Conservation (phyloP, 805 yeast species). For the Maudiozyma bulderi region DNA sequence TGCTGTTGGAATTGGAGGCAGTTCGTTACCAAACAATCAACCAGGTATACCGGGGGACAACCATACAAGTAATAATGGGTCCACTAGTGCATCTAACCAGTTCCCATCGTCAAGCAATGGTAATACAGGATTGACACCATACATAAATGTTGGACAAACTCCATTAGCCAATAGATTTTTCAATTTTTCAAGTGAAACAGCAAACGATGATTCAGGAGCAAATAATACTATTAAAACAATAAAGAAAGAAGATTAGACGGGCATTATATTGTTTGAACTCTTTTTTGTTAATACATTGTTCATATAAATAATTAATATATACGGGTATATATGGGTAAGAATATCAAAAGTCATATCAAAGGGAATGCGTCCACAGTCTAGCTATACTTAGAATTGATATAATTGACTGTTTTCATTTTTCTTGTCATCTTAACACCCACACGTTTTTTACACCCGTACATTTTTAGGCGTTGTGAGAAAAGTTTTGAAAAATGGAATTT, state of each 20-base stretch:
- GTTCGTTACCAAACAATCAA: background rate
- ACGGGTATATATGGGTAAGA: too few relatives aligned
- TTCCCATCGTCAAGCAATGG: constrained; percentile 9
- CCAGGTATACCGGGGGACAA: background rate
- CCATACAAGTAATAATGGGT: background rate
- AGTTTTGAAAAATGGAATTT: too few relatives aligned
- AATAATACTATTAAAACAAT: constrained; percentile 2
- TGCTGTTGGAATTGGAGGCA: background rate
- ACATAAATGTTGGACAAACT: constrained; percentile 22
- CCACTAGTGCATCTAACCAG: background rate
- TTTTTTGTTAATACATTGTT: background rate
- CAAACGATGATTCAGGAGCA: constrained; percentile 6
- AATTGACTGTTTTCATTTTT: background rate
- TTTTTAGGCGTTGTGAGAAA: background rate
- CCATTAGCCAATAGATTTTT: constrained; percentile 22
- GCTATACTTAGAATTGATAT: too few relatives aligned
- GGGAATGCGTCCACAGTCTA: too few relatives aligned
- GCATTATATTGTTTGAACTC: background rate
- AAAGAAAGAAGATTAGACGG: background rate
- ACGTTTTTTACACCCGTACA: background rate
- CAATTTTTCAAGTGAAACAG: constrained; percentile 18
- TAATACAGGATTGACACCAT: constrained; percentile 26
- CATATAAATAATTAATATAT: background rate
- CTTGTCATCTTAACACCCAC: background rate
- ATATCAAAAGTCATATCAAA: too few relatives aligned